A percentile compares a stretch with the other conserved stretches of the same genome.
Evolutionary conservation across 305 asterid genomes (phyloP).

Genomic region (Rubia tinctorum): DNA sequence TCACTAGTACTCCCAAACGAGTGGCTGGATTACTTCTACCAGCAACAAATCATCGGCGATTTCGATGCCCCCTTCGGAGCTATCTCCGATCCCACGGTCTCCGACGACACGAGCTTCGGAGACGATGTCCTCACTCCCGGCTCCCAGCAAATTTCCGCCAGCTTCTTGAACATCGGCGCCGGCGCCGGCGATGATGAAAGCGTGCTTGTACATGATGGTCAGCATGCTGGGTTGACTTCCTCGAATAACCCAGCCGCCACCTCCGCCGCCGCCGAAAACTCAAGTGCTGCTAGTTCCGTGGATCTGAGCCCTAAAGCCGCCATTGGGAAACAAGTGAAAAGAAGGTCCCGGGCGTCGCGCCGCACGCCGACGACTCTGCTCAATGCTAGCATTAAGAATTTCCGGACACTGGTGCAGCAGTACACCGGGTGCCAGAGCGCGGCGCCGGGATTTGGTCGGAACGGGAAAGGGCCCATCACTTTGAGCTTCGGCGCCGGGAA

Average conservation of each 20-base stretch:
- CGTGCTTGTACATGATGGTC: background rate
- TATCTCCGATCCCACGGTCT: constrained; percentile 6
- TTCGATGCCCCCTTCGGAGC: constrained; percentile 10
- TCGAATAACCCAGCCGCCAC: background rate
- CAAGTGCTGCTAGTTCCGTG: background rate
- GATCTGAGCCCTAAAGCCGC: constrained; percentile 22
- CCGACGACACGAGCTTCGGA: background rate
- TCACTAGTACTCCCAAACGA: background rate
- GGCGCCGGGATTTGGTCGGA: background rate
- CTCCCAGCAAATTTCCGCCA: background rate
- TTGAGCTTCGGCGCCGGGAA: constrained; percentile 22
- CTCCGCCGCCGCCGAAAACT: background rate
- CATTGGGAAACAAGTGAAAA: constrained; percentile 17
- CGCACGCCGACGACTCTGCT: constrained; percentile 26
- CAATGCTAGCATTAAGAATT: constrained; percentile 25
- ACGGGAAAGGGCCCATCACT: constrained; percentile 27
- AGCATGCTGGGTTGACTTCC: background rate
- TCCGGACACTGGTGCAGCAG: constrained; percentile 30
- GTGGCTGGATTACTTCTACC: constrained; percentile 14
- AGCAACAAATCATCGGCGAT: constrained; percentile 5
- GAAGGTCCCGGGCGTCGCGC: constrained; percentile 27
- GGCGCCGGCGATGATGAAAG: background rate
- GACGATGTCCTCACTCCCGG: background rate
- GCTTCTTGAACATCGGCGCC: background rate
- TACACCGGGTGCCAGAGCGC: constrained; percentile 27